Conservation (phyloP, 1,284 basidiomycete genomes). For the Cryptococcus sp. region DNA sequence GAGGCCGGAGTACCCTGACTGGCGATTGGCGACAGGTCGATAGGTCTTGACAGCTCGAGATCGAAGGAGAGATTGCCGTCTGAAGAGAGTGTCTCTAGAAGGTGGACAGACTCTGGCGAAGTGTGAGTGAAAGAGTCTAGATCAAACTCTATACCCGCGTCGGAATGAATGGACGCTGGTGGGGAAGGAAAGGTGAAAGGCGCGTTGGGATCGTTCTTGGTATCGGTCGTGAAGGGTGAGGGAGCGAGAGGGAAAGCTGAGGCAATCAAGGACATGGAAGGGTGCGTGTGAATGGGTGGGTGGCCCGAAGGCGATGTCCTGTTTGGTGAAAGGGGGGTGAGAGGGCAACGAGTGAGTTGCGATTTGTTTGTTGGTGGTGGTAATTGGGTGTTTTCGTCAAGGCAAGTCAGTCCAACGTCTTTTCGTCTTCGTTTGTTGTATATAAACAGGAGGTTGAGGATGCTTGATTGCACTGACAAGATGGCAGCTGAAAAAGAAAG, state of each 20-base stretch:
- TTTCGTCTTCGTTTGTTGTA: no score
- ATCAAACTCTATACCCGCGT: slow-evolving; percentile 19
- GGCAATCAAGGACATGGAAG: slow-evolving; percentile 10
- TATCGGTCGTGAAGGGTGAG: slow-evolving; percentile 8
- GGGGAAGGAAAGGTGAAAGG: slow-evolving; percentile 32
- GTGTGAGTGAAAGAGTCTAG: slow-evolving; percentile 28
- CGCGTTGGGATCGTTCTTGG: slow-evolving; percentile 2
- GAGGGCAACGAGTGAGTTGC: neutral
- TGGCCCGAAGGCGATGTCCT: neutral
- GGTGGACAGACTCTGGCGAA: slow-evolving; percentile 2
- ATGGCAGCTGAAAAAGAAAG: neutral
- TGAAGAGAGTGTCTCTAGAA: slow-evolving; percentile 10
- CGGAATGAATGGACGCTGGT: slow-evolving; percentile 28
- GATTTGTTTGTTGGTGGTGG: no score
- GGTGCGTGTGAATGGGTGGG: neutral
- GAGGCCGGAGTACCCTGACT: slow-evolving; percentile 25
- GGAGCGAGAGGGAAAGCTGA: slow-evolving; percentile 6
- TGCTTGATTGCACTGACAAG: neutral
- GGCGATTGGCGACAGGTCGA: slow-evolving; percentile 21
- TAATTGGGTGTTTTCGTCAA: no score
- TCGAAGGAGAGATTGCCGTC: slow-evolving; percentile 4
- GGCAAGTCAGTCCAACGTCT: no score
- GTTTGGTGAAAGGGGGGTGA: neutral
- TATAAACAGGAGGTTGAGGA: no score
- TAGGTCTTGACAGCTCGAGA: slow-evolving; percentile 5